Conservation (phyloP, 345 rosid genomes). For the Populus ilicifolia region DNA sequence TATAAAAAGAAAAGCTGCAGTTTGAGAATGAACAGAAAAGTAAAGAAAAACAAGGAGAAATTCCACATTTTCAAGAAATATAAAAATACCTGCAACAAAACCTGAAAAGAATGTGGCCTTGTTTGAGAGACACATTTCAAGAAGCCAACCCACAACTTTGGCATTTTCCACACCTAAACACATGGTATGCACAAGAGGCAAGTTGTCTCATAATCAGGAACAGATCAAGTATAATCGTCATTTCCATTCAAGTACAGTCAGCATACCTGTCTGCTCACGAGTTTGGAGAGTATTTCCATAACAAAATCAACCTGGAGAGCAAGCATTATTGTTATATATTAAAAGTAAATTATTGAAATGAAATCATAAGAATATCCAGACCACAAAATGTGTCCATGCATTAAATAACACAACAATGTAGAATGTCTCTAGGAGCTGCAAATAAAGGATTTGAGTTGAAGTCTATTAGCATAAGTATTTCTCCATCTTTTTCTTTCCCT, state of each 20-base stretch:
- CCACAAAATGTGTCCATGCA: too few species aligned
- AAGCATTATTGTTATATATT: background rate
- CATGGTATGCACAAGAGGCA: background rate
- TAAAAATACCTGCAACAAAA: conserved; percentile 64
- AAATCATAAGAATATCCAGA: too few species aligned
- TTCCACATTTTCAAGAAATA: background rate
- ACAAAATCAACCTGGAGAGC: conserved; percentile 80
- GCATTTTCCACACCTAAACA: conserved; percentile 89
- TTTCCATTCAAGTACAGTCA: conserved; percentile 1
- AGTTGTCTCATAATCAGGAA: background rate
- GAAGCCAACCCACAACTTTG: conserved; percentile 96
- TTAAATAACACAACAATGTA: too few species aligned
- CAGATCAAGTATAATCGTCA: background rate
- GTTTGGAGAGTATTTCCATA: conserved; percentile 92
- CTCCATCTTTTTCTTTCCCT: too few species aligned
- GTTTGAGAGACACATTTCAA: conserved; percentile 92
- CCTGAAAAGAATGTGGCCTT: conserved; percentile 84
- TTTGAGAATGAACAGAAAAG: conserved; percentile 3
- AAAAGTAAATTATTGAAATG: background rate
- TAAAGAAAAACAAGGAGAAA: background rate
- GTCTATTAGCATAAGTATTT: too few species aligned
- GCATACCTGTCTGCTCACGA: conserved; percentile 80
- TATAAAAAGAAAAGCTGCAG: conserved; percentile 8
- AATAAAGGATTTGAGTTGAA: too few species aligned
- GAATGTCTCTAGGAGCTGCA: too few species aligned